Percentiles rank a stretch among this genome's conserved stretches.
Conservation (phyloP, 768 basidiomycete genomes). For the Boletus rubescentipes region DNA sequence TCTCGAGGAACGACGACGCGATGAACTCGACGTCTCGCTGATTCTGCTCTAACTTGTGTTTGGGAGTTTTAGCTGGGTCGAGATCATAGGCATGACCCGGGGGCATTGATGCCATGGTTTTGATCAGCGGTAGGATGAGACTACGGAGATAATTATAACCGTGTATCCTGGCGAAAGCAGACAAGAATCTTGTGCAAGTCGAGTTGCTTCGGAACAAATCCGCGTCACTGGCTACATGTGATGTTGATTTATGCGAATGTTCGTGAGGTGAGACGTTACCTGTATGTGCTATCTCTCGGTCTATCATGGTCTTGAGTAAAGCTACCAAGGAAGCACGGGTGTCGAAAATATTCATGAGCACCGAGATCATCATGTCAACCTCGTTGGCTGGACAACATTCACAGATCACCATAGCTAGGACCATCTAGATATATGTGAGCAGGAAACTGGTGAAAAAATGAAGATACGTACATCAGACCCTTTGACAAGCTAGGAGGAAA, state of each 20-base stretch:
- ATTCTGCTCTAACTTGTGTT: slow-evolving; percentile 67
- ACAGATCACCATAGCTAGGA: slow-evolving; percentile 80
- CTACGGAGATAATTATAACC: slow-evolving; percentile 90
- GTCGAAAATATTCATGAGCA: slow-evolving; percentile 85
- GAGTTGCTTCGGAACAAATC: slow-evolving; percentile 88
- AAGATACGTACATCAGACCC: slow-evolving; percentile 60
- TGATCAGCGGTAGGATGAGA: slow-evolving; percentile 74
- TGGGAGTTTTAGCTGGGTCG: slow-evolving; percentile 60
- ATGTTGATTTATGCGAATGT: slow-evolving; percentile 1
- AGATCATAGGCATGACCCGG: slow-evolving; percentile 74
- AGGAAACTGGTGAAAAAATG: background rate
- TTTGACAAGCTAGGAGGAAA: slow-evolving; percentile 58
- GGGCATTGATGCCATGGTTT: slow-evolving; percentile 71
- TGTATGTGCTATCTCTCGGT: slow-evolving; percentile 77
- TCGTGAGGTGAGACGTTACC: slow-evolving; percentile 42
- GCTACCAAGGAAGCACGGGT: slow-evolving; percentile 67
- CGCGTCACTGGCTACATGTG: slow-evolving; percentile 64
- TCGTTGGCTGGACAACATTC: slow-evolving; percentile 80
- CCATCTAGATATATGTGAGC: slow-evolving; percentile 48
- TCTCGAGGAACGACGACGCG: slow-evolving; percentile 70
- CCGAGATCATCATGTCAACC: slow-evolving; percentile 80
- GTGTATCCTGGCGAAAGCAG: slow-evolving; percentile 83
- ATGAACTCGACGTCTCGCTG: slow-evolving; percentile 69
- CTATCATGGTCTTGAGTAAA: slow-evolving; percentile 81
- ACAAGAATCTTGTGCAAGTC: slow-evolving; percentile 82